Conservation (phyloP, 306 rosid species). For the Potentilla sterilis region DNA sequence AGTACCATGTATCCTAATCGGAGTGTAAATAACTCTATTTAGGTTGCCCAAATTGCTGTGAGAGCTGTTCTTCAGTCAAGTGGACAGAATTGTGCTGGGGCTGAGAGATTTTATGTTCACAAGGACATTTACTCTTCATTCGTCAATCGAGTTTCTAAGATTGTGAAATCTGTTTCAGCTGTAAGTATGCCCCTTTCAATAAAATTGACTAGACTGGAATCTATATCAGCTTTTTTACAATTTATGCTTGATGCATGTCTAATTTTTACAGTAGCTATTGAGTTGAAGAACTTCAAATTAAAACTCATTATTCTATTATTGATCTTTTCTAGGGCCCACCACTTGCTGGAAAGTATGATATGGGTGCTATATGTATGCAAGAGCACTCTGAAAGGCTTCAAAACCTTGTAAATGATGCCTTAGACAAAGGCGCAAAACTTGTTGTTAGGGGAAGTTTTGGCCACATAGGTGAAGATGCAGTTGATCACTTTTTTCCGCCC, state of each 20-base stretch:
- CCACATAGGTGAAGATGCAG: slow-evolving; percentile 83
- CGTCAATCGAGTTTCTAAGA: slow-evolving; percentile 64
- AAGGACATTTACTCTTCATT: slow-evolving; percentile 70
- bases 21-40: slow-evolving; percentile 30
- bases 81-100: slow-evolving; percentile 99
- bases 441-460: slow-evolving; percentile 88
- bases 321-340: slow-evolving; percentile 76
- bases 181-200: slow-evolving; percentile 48
- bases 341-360: slow-evolving; percentile 77
- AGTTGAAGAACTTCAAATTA: neutral
- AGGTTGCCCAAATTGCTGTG: slow-evolving; percentile 94
- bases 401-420: slow-evolving; percentile 75
- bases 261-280: neutral
- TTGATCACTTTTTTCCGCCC: slow-evolving; percentile 88
- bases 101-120: slow-evolving; percentile 93
- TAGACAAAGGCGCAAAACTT: slow-evolving; percentile 87
- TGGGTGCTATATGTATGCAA: slow-evolving; percentile 94
- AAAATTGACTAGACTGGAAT: slow-evolving; percentile 4
- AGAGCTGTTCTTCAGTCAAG: slow-evolving; percentile 91
- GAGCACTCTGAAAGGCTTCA: slow-evolving; percentile 96
- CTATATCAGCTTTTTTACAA: neutral
- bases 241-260: neutral
- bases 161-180: slow-evolving; percentile 77
- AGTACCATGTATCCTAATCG: slow-evolving; percentile 12
- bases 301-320: slow-evolving; percentile 13